A percentile compares a stretch with the other conserved stretches of the same genome.
Evolutionary conservation across 2,329 filamentous ascomycete genomes (phyloP).

Genomic region (Fusarium mangiferae): DNA sequence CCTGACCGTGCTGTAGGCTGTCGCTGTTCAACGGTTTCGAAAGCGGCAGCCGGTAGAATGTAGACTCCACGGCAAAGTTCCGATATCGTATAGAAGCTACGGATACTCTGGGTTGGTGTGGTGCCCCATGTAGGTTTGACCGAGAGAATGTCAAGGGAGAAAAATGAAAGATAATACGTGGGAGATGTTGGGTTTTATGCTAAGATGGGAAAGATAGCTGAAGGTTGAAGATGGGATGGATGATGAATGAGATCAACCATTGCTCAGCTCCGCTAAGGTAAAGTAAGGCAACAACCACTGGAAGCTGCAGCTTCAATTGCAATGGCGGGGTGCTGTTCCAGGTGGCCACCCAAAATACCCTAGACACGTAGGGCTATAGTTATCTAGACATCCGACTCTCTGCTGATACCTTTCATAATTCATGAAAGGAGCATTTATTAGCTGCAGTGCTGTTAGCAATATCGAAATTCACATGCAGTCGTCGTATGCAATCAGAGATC

Average conservation of each 20-base stretch:
- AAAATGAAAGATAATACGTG: background rate
- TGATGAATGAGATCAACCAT: conserved; percentile 24
- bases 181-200: background rate
- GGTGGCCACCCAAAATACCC: background rate
- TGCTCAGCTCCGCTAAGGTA: conserved; percentile 9
- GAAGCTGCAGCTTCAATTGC: conserved; percentile 5
- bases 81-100: background rate
- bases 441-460: background rate
- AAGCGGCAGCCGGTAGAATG: background rate
- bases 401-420: background rate
- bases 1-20: conserved; percentile 1
- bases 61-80: conserved; percentile 13
- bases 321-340: conserved; percentile 20
- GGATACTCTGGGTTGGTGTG: background rate
- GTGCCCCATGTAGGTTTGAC: background rate
- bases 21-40: conserved; percentile 8
- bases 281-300: conserved; percentile 23
- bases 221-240: conserved; percentile 4
- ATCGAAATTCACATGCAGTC: background rate
- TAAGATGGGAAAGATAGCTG: background rate
- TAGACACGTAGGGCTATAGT: background rate
- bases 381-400: background rate
- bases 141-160: background rate
- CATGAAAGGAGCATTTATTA: background rate
- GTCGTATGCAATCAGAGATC: background rate